These are phyloP conservation scores for Thelephora aurantiotincta DNA, from an alignment of 768 basidiomycete species.

Conservation along the genomic window DNA sequence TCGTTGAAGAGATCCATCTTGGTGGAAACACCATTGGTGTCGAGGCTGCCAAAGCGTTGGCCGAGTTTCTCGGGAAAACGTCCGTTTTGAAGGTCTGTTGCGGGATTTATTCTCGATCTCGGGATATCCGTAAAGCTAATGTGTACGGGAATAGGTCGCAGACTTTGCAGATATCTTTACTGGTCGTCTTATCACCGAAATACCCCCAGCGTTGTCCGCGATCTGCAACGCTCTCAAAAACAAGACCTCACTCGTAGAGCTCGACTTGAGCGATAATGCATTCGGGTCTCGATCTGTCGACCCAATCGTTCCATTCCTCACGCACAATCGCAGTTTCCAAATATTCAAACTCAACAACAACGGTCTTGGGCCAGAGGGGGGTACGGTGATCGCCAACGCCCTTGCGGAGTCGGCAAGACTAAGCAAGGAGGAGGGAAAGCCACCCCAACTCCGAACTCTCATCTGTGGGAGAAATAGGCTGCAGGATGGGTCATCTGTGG, in stretches of 20 bases:
- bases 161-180: constrained; percentile 98
- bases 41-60: constrained; percentile 76
- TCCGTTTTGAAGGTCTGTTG: constrained; percentile 49
- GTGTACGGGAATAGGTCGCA: constrained; percentile 48
- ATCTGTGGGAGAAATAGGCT: constrained; percentile 95
- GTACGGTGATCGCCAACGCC: constrained; percentile 73
- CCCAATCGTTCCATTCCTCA: constrained; percentile 83
- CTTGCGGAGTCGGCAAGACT: constrained; percentile 61
- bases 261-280: constrained; percentile 91
- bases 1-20: constrained; percentile 79
- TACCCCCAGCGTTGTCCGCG: constrained; percentile 77
- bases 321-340: constrained; percentile 67
- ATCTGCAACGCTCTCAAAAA: constrained; percentile 79
- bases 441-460: constrained; percentile 61
- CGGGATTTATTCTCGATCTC: neutral
- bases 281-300: constrained; percentile 93
- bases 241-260: constrained; percentile 69
- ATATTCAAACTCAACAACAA: constrained; percentile 92
- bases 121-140: neutral
- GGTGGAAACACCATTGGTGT: constrained; percentile 92
- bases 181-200: constrained; percentile 88
- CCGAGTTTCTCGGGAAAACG: constrained; percentile 60
- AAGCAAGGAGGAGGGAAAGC: constrained; percentile 48
- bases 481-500: constrained; percentile 73
- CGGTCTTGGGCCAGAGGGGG: constrained; percentile 86